phyloP scores from a whole-genome alignment of 2,329 filamentous ascomycete species.

The Penicillium sp. region DNA sequence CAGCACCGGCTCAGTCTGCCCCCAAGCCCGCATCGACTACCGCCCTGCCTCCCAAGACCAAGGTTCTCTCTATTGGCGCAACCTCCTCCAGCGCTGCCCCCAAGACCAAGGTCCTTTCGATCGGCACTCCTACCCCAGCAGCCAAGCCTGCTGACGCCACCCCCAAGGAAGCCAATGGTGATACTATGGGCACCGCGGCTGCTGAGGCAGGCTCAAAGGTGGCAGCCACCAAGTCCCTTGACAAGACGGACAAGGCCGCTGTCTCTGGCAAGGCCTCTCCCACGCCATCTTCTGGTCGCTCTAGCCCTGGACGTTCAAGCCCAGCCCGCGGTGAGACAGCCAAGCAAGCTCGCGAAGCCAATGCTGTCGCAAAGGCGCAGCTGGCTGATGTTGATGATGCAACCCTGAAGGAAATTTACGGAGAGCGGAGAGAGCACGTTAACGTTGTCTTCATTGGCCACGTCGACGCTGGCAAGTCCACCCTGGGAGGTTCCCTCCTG shows the following conservation, averaged over 20 bases:
- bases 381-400: conserved; percentile 75
- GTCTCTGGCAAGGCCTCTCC: conserved; percentile 73
- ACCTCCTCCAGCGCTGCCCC: conserved; percentile 45
- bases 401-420: conserved; percentile 87
- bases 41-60: conserved; percentile 54
- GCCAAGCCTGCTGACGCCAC: conserved; percentile 50
- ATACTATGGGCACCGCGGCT: conserved; percentile 48
- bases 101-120: conserved; percentile 74
- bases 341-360: conserved; percentile 65
- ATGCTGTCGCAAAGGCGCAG: conserved; percentile 81
- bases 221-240: conserved; percentile 83
- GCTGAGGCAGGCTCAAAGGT: conserved; percentile 74
- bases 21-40: conserved; percentile 50
- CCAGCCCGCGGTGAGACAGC: conserved; percentile 61
- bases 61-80: conserved; percentile 61
- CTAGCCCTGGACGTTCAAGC: conserved; percentile 74
- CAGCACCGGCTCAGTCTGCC: conserved; percentile 44
- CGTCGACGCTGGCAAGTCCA: conserved; percentile 97
- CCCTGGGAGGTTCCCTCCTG: conserved; percentile 87
- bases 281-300: conserved; percentile 77
- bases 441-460: conserved; percentile 98
- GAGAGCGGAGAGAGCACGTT: conserved; percentile 73
- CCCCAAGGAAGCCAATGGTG: conserved; percentile 41
- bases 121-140: conserved; percentile 54
- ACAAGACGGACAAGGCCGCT: conserved; percentile 71